phyloP scores from a whole-genome alignment of 2,329 filamentous ascomycete species.

The Colletotrichum lini region DNA sequence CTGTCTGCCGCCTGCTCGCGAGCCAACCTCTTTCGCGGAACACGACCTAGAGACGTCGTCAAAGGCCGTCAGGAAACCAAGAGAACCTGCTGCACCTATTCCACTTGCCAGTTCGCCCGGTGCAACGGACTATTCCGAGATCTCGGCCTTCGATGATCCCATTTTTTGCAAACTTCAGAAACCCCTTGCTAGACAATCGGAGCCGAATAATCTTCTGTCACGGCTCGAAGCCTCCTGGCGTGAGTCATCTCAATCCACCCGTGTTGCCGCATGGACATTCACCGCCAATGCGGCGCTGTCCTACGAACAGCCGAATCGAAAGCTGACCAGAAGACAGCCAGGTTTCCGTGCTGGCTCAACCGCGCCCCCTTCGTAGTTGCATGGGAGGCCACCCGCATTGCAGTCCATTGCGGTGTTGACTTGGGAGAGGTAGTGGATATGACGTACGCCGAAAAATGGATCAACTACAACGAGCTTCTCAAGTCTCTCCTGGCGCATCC shows the following conservation, averaged over 20 bases:
- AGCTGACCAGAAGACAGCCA: constrained; percentile 18
- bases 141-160: not conserved
- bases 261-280: not conserved
- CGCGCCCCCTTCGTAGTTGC: constrained; percentile 63
- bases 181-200: constrained; percentile 5
- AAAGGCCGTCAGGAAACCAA: not conserved
- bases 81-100: not conserved
- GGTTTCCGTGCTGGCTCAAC: constrained; percentile 49
- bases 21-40: constrained; percentile 20
- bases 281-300: too few species aligned
- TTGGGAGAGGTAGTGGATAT: constrained; percentile 53
- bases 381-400: constrained; percentile 68
- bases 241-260: not conserved
- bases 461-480: constrained; percentile 62
- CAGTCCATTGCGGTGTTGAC: constrained; percentile 61
- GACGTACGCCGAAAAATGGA: constrained; percentile 57
- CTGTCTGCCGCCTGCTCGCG: constrained; percentile 9
- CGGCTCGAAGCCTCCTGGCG: constrained; percentile 28
- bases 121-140: not conserved
- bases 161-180: not conserved
- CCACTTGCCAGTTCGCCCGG: not conserved
- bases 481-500: constrained; percentile 55
- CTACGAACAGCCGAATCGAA: too few species aligned
- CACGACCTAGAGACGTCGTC: not conserved
- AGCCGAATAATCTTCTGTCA: constrained; percentile 25